Conservation (phyloP, 148 eudicot species). For the Spergularia bocconei region DNA sequence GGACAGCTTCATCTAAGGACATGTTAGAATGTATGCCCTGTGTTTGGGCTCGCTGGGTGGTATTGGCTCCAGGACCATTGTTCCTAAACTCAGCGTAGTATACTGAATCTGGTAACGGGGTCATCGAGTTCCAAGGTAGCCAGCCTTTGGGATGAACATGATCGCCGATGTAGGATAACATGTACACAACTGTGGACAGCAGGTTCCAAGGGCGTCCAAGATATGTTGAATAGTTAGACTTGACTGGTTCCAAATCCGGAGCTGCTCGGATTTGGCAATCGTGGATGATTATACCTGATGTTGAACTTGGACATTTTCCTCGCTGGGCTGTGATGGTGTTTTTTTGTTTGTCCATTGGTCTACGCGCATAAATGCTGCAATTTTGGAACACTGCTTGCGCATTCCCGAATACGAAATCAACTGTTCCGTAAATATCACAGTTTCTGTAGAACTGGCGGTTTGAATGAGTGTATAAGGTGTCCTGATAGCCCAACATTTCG, state of each 20-base stretch:
- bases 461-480: constrained; percentile 40
- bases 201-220: constrained; percentile 46
- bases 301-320: constrained; percentile 4
- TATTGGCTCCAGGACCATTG: constrained; percentile 33
- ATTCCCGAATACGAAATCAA: constrained; percentile 45
- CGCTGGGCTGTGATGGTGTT: constrained; percentile 39
- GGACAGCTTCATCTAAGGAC: constrained; percentile 18
- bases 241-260: constrained; percentile 29
- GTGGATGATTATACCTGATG: constrained; percentile 41
- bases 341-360: constrained; percentile 30
- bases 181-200: constrained; percentile 31
- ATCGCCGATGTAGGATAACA: constrained; percentile 39
- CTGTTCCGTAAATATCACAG: constrained; percentile 41
- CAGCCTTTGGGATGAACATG: constrained; percentile 39
- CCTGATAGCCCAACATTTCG: constrained; percentile 44
- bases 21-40: constrained; percentile 26
- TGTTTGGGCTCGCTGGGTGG: constrained; percentile 23
- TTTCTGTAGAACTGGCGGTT: constrained; percentile 42
- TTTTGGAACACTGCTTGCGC: constrained; percentile 42
- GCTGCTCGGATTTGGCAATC: constrained; percentile 29
- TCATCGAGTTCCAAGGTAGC: constrained; percentile 32
- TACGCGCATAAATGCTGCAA: constrained; percentile 34
- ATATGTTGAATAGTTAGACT: constrained; percentile 20
- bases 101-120: constrained; percentile 18
- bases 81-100: constrained; percentile 47